Conservation (phyloP, 768 basidiomycete genomes). For the Podaxis sp. region DNA sequence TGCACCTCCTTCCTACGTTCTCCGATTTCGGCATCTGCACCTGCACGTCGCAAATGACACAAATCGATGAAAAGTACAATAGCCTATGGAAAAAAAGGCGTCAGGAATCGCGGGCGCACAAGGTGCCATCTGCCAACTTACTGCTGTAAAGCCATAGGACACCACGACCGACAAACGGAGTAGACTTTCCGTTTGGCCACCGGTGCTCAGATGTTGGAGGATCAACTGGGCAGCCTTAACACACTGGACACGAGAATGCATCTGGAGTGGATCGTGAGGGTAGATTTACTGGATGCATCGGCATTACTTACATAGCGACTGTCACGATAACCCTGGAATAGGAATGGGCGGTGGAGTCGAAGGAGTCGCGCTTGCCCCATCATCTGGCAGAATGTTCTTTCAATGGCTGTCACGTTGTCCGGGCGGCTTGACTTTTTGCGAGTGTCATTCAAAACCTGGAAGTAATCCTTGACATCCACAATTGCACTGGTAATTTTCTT, state of each 20-base stretch:
- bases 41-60: slow-evolving; percentile 14
- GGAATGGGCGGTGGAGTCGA: slow-evolving; percentile 20
- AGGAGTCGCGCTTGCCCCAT: slow-evolving; percentile 22
- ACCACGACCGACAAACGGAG: slow-evolving; percentile 22
- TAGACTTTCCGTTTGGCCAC: slow-evolving; percentile 18
- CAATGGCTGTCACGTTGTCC: slow-evolving; percentile 13
- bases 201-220: slow-evolving; percentile 17
- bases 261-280: slow-evolving; percentile 10
- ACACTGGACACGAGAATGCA: slow-evolving; percentile 20
- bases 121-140: slow-evolving; percentile 1
- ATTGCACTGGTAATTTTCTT: slow-evolving; percentile 12
- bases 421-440: slow-evolving; percentile 14
- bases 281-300: too few relatives aligned
- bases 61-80: slow-evolving; percentile 24
- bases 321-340: slow-evolving; percentile 22
- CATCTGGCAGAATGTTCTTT: slow-evolving; percentile 20
- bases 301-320: slow-evolving; percentile 17
- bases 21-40: slow-evolving; percentile 16
- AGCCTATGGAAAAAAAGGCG: slow-evolving; percentile 9
- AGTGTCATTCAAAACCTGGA: slow-evolving; percentile 13
- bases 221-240: slow-evolving; percentile 20
- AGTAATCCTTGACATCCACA: slow-evolving; percentile 8
- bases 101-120: background rate
- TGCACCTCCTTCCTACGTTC: slow-evolving; percentile 16
- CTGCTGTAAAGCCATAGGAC: slow-evolving; percentile 22